phyloP scores from a whole-genome alignment of 2,329 filamentous ascomycete species.

The Xylaria sp. region DNA sequence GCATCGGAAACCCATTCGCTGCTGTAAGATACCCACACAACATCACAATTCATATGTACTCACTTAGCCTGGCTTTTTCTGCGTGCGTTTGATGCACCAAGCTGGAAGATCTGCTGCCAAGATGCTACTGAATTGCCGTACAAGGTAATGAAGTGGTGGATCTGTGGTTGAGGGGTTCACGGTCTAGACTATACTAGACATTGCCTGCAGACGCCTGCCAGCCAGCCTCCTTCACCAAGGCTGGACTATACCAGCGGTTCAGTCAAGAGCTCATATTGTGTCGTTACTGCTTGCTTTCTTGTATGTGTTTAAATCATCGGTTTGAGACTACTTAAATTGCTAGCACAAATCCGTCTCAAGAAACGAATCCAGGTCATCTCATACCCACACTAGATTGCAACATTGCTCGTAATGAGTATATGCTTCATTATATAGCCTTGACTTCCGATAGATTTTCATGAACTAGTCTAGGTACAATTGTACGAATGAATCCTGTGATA shows the following conservation, averaged over 20 bases:
- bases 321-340: not conserved
- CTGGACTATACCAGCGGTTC: not conserved
- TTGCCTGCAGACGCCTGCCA: constrained; percentile 14
- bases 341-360: too few species aligned
- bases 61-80: not conserved
- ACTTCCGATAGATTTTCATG: not conserved
- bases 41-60: not conserved
- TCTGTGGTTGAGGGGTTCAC: not conserved
- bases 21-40: not conserved
- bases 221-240: constrained; percentile 12
- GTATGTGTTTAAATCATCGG: not conserved
- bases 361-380: not conserved
- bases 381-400: not conserved
- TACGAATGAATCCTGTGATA: constrained; percentile 14
- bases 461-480: not conserved
- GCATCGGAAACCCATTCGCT: not conserved
- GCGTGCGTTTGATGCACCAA: not conserved
- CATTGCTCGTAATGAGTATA: not conserved
- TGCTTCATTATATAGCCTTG: not conserved
- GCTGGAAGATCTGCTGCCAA: not conserved
- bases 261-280: not conserved
- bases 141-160: not conserved
- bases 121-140: constrained; percentile 3
- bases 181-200: not conserved
- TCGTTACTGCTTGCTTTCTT: not conserved